Conservation (phyloP, 1,284 basidiomycete genomes). For the Coriolopsis trogii region DNA sequence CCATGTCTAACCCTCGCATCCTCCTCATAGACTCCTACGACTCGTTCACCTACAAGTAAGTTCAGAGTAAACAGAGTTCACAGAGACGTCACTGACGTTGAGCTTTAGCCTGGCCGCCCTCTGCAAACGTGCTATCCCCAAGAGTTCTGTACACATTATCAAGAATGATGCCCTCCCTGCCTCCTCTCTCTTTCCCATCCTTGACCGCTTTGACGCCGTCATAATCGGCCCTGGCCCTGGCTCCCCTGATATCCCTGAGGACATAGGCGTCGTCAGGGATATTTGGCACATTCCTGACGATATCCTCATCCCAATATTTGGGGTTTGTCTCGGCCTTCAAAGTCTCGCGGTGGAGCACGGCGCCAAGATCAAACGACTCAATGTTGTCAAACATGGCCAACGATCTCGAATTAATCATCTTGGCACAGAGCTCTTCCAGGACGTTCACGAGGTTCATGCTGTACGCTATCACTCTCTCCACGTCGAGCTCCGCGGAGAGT, state of each 20-base stretch:
- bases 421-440: slow-evolving; percentile 63
- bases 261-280: slow-evolving; percentile 68
- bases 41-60: slow-evolving; percentile 85
- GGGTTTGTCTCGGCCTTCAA: slow-evolving; percentile 92
- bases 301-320: slow-evolving; percentile 73
- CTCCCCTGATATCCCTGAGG: slow-evolving; percentile 63
- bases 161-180: slow-evolving; percentile 67
- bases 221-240: slow-evolving; percentile 83
- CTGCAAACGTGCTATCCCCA: slow-evolving; percentile 60
- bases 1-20: slow-evolving; percentile 39
- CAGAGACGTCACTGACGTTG: slow-evolving; percentile 3
- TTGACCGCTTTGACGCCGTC: slow-evolving; percentile 66
- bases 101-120: slow-evolving; percentile 63
- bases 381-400: slow-evolving; percentile 82
- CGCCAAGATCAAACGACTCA: slow-evolving; percentile 53
- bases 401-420: slow-evolving; percentile 67
- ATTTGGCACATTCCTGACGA: slow-evolving; percentile 64
- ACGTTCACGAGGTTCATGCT: slow-evolving; percentile 62
- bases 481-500: slow-evolving; percentile 46
- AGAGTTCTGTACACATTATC: slow-evolving; percentile 64
- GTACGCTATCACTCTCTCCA: slow-evolving; percentile 88
- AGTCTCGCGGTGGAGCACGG: slow-evolving; percentile 84
- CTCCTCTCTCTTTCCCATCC: slow-evolving; percentile 49
- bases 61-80: slow-evolving; percentile 14
- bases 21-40: slow-evolving; percentile 84